Evolutionary conservation across 805 yeast species (phyloP).

Genomic region (Candida parachauliodes): DNA sequence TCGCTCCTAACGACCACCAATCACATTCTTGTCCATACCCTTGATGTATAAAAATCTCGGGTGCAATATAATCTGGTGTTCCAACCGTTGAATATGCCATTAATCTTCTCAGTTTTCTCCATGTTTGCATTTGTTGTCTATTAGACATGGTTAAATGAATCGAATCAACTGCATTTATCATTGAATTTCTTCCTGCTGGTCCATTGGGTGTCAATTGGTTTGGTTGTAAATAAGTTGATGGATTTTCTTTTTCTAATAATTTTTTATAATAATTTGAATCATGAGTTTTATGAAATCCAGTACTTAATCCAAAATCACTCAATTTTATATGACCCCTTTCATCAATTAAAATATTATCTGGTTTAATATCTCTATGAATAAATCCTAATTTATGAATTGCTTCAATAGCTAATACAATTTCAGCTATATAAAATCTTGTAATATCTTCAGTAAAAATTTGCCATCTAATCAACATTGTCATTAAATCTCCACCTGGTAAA

Average conservation of each 20-base stretch:
- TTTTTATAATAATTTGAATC: conserved; percentile 84
- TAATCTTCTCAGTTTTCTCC: conserved; percentile 86
- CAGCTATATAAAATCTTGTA: conserved; percentile 91
- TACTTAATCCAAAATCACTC: conserved; percentile 75
- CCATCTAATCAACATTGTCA: conserved; percentile 96
- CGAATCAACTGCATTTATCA: conserved; percentile 81
- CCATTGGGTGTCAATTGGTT: conserved; percentile 19
- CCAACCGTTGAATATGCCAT: conserved; percentile 98
- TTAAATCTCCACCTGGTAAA: conserved; percentile 78
- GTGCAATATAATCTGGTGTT: conserved; percentile 94
- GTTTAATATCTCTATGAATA: conserved; percentile 96
- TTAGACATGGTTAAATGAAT: conserved; percentile 94
- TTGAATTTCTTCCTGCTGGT: conserved; percentile 56
- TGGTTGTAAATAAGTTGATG: conserved; percentile 21
- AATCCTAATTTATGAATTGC: conserved; percentile 91
- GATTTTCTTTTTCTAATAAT: conserved; percentile 64
- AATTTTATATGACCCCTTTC: conserved; percentile 67
- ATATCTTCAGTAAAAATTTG: conserved; percentile 92
- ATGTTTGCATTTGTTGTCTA: conserved; percentile 91
- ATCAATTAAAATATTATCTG: conserved; percentile 90
- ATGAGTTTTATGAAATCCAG: conserved; percentile 93
- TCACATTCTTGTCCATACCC: conserved; percentile 97
- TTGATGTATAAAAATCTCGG: conserved; percentile 87
- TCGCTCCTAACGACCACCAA: conserved; percentile 97
- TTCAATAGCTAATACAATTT: conserved; percentile 91